These are phyloP conservation scores for Halenospora varia DNA, from an alignment of 495 filamentous ascomycete genomes.

Conservation along the genomic window DNA sequence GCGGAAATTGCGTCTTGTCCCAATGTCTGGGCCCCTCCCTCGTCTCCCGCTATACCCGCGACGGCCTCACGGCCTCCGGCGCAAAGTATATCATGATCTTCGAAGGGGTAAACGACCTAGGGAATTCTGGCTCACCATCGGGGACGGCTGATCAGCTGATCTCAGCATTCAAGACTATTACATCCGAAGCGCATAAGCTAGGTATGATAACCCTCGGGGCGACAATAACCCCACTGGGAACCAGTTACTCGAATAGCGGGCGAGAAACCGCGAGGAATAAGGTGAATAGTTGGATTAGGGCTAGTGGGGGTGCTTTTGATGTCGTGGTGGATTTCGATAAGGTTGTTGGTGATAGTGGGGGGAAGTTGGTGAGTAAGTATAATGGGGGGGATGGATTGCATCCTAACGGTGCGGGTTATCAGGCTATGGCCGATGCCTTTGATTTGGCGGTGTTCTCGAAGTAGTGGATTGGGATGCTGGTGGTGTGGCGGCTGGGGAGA, in stretches of 20 bases:
- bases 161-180: constrained; percentile 53
- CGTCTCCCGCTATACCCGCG: constrained; percentile 57
- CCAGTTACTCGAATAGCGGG: constrained; percentile 48
- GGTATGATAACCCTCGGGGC: constrained; percentile 56
- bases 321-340: constrained; percentile 60
- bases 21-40: constrained; percentile 62
- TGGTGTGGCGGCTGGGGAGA: background rate
- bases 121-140: constrained; percentile 32
- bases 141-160: constrained; percentile 47
- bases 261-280: constrained; percentile 50
- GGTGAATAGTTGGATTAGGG: constrained; percentile 61
- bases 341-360: constrained; percentile 46
- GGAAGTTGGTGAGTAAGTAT: constrained; percentile 42
- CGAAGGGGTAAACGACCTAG: constrained; percentile 66
- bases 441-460: constrained; percentile 54
- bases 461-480: background rate
- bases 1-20: constrained; percentile 61
- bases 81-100: constrained; percentile 65
- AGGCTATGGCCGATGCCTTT: constrained; percentile 57
- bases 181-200: constrained; percentile 46
- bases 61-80: constrained; percentile 52
- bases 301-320: constrained; percentile 50
- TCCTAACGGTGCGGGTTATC: constrained; percentile 61
- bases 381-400: constrained; percentile 71
- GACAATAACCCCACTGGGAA: constrained; percentile 64